A percentile compares a stretch with the other conserved stretches of the same genome.
Evolutionary conservation across 495 filamentous ascomycete species (phyloP).

Genomic region (Recurvomyces mirabilis): DNA sequence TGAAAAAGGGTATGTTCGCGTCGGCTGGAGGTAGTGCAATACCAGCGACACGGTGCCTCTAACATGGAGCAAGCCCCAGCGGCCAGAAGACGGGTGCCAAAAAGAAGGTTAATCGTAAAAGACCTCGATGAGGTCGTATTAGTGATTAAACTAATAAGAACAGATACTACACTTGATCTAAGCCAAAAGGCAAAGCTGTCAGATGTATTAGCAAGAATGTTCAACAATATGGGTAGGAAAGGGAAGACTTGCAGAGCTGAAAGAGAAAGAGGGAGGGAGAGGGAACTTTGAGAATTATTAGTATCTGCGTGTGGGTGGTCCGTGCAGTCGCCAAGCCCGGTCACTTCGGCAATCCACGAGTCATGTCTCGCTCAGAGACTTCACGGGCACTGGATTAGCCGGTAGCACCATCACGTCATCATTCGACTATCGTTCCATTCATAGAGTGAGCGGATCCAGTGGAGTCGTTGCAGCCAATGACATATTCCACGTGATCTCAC

Average conservation of each 20-base stretch:
- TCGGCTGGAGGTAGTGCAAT: constrained; percentile 80
- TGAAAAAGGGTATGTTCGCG: constrained; percentile 53
- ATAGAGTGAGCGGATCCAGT: not conserved
- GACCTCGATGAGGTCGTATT: constrained; percentile 16
- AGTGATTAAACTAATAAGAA: constrained; percentile 25
- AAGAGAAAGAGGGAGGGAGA: not conserved
- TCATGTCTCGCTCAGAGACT: too few relatives aligned
- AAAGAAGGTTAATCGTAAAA: constrained; percentile 31
- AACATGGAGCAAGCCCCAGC: constrained; percentile 77
- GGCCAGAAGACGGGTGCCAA: constrained; percentile 42
- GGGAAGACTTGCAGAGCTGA: constrained; percentile 1
- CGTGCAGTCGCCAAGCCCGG: not conserved
- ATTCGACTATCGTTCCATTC: too few relatives aligned
- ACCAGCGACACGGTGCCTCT: constrained; percentile 68
- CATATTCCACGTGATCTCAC: too few relatives aligned
- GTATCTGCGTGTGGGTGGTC: not conserved
- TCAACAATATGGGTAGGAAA: not conserved
- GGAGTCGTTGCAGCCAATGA: too few relatives aligned
- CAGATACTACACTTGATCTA: constrained; percentile 26
- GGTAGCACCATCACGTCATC: too few relatives aligned
- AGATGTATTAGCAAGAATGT: not conserved
- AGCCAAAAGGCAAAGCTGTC: constrained; percentile 21
- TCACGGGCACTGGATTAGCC: too few relatives aligned
- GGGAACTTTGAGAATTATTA: not conserved
- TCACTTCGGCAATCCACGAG: not conserved